Conservation (phyloP, 371 early-diverging fungal genomes). For the Mortierella sp. region DNA sequence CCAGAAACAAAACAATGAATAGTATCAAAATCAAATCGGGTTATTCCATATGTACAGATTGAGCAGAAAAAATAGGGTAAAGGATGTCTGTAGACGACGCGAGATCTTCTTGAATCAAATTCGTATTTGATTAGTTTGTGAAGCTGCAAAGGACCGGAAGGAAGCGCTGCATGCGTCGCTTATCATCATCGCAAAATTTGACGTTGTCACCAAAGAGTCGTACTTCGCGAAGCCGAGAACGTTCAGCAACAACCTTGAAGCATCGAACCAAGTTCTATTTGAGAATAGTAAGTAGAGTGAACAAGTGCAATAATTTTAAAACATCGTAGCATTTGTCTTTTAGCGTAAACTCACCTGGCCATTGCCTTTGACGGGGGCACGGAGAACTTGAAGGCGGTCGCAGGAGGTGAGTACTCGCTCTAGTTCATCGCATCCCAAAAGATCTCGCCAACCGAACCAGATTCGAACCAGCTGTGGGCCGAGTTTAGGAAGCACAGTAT, state of each 20-base stretch:
- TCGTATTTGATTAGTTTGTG: conserved; percentile 20
- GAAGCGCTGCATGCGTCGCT: conserved; percentile 55
- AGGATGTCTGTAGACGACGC: neutral
- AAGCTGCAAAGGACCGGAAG: conserved; percentile 50
- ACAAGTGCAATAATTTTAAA: neutral
- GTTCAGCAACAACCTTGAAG: conserved; percentile 42
- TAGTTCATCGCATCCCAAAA: conserved; percentile 51
- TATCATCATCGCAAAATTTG: conserved; percentile 57
- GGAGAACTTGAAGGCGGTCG: conserved; percentile 51
- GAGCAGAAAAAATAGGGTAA: neutral
- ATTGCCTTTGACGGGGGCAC: conserved; percentile 58
- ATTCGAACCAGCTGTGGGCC: conserved; percentile 53
- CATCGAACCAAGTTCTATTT: conserved; percentile 49
- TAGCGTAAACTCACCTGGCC: conserved; percentile 52
- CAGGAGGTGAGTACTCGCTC: conserved; percentile 48
- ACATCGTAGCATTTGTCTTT: neutral
- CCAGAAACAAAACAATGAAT: neutral
- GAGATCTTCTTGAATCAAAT: neutral
- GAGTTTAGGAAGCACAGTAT: conserved; percentile 52
- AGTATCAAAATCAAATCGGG: too few species aligned
- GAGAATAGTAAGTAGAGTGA: neutral
- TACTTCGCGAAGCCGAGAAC: conserved; percentile 53
- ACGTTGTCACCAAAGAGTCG: conserved; percentile 53
- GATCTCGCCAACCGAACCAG: conserved; percentile 58
- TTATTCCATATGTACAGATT: conserved; percentile 10